Conservation (phyloP, 305 asterid species). For the Solanum chacoense region DNA sequence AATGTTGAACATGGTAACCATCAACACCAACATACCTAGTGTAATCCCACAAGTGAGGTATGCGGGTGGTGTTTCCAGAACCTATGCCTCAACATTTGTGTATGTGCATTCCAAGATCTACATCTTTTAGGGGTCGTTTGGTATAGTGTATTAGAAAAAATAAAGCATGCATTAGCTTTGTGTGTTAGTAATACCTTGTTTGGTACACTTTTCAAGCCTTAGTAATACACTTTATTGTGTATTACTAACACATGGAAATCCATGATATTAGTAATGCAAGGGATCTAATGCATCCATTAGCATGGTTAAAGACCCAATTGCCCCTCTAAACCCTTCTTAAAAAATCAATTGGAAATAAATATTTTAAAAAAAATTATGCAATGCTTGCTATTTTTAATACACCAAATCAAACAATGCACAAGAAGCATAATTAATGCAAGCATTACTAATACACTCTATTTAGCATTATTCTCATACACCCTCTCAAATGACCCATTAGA, state of each 20-base stretch:
- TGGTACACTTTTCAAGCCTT: neutral
- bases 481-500: neutral
- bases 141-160: neutral
- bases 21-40: neutral
- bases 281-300: neutral
- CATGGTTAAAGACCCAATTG: neutral
- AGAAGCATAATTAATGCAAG: neutral
- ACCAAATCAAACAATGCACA: neutral
- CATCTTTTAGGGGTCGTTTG: neutral
- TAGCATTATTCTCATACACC: neutral
- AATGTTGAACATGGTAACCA: neutral
- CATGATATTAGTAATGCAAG: neutral
- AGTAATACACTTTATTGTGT: neutral
- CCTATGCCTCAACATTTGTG: neutral
- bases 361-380: neutral
- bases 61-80: neutral
- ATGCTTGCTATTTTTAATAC: neutral
- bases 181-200: neutral
- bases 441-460: neutral
- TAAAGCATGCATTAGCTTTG: neutral
- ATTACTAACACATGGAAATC: neutral
- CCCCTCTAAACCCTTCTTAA: neutral
- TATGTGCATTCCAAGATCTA: neutral
- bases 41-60: neutral
- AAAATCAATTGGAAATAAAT: neutral